Conservation (phyloP, 352 stramenopile genomes). For the Phytophthora chlamydospora region DNA sequence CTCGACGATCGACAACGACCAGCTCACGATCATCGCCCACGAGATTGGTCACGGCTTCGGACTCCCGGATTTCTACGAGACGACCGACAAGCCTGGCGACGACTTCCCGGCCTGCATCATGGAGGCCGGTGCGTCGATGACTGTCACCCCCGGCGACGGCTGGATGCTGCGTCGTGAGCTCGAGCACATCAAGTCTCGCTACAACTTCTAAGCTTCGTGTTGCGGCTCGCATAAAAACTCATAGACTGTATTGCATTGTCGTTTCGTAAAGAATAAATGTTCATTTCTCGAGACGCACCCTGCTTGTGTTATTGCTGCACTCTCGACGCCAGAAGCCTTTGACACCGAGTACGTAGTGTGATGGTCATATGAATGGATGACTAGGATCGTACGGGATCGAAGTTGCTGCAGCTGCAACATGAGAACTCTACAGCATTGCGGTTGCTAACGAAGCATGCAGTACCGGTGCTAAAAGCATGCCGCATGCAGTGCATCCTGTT, state of each 20-base stretch:
- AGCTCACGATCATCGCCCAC: constrained; percentile 33
- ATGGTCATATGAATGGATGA: too few species aligned
- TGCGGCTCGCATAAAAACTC: constrained; percentile 1
- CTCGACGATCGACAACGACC: constrained; percentile 16
- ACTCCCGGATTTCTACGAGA: constrained; percentile 26
- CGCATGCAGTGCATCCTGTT: too few species aligned
- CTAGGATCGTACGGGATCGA: too few species aligned
- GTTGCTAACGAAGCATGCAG: too few species aligned
- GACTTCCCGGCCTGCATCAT: constrained; percentile 17
- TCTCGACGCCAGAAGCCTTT: too few species aligned
- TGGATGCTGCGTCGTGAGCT: constrained; percentile 27
- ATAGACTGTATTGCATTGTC: neutral
- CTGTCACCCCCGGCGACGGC: constrained; percentile 8
- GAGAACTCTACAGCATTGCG: too few species aligned
- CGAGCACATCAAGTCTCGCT: constrained; percentile 17
- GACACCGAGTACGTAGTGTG: too few species aligned
- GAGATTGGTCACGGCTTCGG: constrained; percentile 29
- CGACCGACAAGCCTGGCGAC: neutral
- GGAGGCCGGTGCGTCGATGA: constrained; percentile 9
- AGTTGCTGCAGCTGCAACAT: too few species aligned
- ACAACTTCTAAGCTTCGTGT: constrained; percentile 4
- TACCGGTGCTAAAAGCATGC: too few species aligned
- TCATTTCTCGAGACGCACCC: neutral
- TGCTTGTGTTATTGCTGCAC: too few species aligned
- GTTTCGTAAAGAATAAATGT: constrained; percentile 2